Base-by-base conservation (phyloP, 2,329 filamentous ascomycete genomes). In the Ploettnerulaceae sp. region DNA sequence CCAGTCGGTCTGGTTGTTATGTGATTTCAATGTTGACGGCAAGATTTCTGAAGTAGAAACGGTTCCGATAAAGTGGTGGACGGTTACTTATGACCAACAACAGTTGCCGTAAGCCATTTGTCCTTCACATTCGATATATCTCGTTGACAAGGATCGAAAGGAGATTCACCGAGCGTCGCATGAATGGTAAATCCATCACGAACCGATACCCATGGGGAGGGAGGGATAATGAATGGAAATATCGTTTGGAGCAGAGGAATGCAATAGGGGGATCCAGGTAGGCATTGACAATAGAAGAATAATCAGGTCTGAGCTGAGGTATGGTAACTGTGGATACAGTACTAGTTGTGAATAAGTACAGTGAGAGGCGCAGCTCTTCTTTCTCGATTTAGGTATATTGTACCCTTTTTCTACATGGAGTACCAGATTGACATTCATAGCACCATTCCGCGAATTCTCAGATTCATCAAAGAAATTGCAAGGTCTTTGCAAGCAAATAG, bases 241-340 rank as follows among this genome's bases (percentile, higher is more conserved):
- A 46, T 46, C 43, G 43, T 31, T 38, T 38, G 14, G 22, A 46
- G 40, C 43, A 38, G 29, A 47, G 35, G n/a, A n/a, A n/a, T n/a
- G n/a, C n/a, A n/a, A n/a, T n/a, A n/a, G n/a, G n/a, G n/a, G n/a
- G n/a, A n/a, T n/a, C n/a, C n/a, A n/a, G n/a, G n/a, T n/a, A n/a
- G n/a, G n/a, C n/a, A n/a, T n/a, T n/a, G n/a, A n/a, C n/a, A n/a
- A n/a, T n/a, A n/a, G n/a, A n/a, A n/a, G n/a, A n/a, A n/a, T n/a
- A n/a, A n/a, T n/a, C n/a, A n/a, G n/a, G n/a, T n/a, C n/a, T n/a
- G n/a, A n/a, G n/a, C n/a, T n/a, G n/a, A n/a, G n/a, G n/a, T n/a
- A n/a, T n/a, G n/a, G n/a, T n/a, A n/a, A n/a, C n/a, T n/a, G n/a
- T n/a, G n/a, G n/a, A n/a, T n/a, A n/a, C n/a, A n/a, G n/a, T n/a